These are phyloP conservation scores for Fusarium incarnatum DNA, from an alignment of 2,329 filamentous ascomycete species.

Conservation along the genomic window DNA sequence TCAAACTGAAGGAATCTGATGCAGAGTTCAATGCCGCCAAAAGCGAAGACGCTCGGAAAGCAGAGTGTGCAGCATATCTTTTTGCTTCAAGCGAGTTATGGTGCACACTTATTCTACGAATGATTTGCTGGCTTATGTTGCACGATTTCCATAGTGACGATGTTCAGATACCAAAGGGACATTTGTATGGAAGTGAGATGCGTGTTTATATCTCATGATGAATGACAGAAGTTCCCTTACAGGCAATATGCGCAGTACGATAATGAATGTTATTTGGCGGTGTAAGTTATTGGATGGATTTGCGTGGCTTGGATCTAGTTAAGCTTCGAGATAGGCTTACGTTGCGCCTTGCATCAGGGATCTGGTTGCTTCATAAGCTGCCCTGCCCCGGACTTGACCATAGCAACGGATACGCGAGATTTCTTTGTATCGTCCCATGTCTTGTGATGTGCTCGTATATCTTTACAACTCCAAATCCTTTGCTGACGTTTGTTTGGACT, in stretches of 20 bases:
- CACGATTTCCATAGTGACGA: slow-evolving; percentile 13
- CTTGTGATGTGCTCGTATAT: background rate
- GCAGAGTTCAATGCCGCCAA: slow-evolving; percentile 10
- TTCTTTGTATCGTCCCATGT: background rate
- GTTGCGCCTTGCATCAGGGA: background rate
- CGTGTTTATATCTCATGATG: slow-evolving; percentile 15
- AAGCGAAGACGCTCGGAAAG: background rate
- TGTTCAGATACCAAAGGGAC: slow-evolving; percentile 16
- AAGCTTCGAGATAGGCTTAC: slow-evolving; percentile 10
- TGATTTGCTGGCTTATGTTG: slow-evolving; percentile 21
- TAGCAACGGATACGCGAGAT: background rate
- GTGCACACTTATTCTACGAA: slow-evolving; percentile 15
- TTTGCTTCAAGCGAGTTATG: background rate
- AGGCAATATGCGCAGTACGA: background rate
- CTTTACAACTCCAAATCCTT: background rate
- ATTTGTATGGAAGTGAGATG: slow-evolving; percentile 1
- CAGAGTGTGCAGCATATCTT: slow-evolving; percentile 11
- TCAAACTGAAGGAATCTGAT: slow-evolving; percentile 8
- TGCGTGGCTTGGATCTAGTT: background rate
- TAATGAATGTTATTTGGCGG: background rate
- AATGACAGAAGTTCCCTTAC: too few relatives aligned
- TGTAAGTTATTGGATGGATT: background rate
- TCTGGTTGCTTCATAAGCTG: background rate
- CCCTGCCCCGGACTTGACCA: background rate
- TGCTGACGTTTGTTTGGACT: background rate